These are phyloP conservation scores for Neoboletus brunneissimus DNA, from an alignment of 768 basidiomycete species.

Conservation along the genomic window DNA sequence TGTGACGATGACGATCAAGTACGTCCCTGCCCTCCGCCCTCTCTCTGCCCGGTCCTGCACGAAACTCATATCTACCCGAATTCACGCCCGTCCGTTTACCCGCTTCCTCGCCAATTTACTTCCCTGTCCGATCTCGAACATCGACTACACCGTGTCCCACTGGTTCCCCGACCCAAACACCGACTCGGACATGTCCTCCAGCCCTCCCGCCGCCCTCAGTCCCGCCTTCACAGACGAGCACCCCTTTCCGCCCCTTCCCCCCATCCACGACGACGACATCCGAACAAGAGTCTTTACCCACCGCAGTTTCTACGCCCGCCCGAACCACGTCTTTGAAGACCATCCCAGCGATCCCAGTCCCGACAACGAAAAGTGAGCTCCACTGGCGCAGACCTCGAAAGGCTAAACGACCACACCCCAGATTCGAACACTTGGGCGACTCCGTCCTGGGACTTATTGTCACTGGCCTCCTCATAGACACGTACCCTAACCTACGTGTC, in stretches of 20 bases:
- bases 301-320: conserved; percentile 65
- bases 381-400: background rate
- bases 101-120: background rate
- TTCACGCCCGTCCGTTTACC: background rate
- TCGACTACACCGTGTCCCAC: conserved; percentile 6
- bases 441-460: conserved; percentile 66
- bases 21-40: background rate
- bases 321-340: conserved; percentile 77
- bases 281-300: conserved; percentile 68
- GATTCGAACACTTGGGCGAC: conserved; percentile 77
- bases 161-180: background rate
- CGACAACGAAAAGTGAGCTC: conserved; percentile 73
- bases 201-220: conserved; percentile 2
- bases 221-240: conserved; percentile 33
- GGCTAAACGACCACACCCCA: conserved; percentile 23
- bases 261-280: conserved; percentile 46
- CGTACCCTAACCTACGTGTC: conserved; percentile 68
- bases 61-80: background rate
- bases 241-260: conserved; percentile 55
- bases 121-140: background rate
- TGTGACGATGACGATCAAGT: background rate
- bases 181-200: conserved; percentile 9
- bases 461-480: conserved; percentile 58
- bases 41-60: background rate
- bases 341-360: conserved; percentile 66